A percentile compares a stretch with the other conserved stretches of the same genome.
Evolutionary conservation across 495 filamentous ascomycete genomes (phyloP).

Genomic region (Delitschia confertaspora): DNA sequence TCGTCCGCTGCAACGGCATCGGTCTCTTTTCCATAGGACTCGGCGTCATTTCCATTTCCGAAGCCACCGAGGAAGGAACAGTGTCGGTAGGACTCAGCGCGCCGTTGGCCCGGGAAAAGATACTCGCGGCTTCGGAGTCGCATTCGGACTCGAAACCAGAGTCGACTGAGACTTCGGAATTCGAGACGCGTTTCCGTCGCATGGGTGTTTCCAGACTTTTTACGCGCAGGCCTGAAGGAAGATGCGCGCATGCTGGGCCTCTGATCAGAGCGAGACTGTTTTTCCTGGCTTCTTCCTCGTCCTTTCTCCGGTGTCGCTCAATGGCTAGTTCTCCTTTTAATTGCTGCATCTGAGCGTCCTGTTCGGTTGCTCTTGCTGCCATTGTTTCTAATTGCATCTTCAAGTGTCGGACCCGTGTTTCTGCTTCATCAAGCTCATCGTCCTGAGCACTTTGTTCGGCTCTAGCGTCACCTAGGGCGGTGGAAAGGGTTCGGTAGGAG

Average conservation of each 20-base stretch:
- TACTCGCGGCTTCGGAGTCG: conserved; percentile 22
- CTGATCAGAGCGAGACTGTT: conserved; percentile 24
- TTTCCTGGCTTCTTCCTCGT: conserved; percentile 46
- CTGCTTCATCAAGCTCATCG: conserved; percentile 70
- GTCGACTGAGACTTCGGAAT: conserved; percentile 24
- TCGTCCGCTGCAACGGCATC: conserved; percentile 2
- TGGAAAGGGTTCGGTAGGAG: conserved; percentile 58
- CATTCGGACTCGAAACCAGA: conserved; percentile 34
- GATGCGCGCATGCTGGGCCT: conserved; percentile 7
- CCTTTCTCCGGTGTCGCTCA: conserved; percentile 48
- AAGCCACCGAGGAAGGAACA: conserved; percentile 1
- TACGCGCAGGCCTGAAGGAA: background rate
- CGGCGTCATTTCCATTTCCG: background rate
- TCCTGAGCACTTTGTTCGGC: conserved; percentile 55
- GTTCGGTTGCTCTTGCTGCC: conserved; percentile 56
- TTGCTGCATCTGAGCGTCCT: conserved; percentile 54
- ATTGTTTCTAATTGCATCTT: conserved; percentile 71
- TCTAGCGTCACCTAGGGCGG: conserved; percentile 49
- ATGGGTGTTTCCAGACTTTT: background rate
- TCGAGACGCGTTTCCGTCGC: conserved; percentile 21
- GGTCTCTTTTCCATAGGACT: conserved; percentile 13
- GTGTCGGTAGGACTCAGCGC: conserved; percentile 15
- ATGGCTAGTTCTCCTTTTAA: conserved; percentile 55
- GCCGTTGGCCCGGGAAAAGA: conserved; percentile 19
- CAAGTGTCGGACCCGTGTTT: conserved; percentile 54